Evolutionary conservation across 805 yeast genomes (phyloP).

Genomic region (Metschnikowia anglica): DNA sequence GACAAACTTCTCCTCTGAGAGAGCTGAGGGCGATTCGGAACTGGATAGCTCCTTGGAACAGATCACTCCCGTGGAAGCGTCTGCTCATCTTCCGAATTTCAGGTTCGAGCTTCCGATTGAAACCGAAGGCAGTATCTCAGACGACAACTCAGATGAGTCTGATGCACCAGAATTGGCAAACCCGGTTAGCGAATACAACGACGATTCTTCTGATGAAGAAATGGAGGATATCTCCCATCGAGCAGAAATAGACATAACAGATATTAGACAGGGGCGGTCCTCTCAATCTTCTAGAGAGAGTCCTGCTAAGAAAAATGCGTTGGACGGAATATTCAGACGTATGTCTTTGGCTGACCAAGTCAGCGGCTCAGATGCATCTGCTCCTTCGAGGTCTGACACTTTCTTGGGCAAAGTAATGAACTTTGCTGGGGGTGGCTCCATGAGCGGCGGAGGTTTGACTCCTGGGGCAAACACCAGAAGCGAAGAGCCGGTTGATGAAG

Average conservation of each 20-base stretch:
- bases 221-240: conserved; percentile 1
- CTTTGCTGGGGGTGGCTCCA: conserved; percentile 26
- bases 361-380: conserved; percentile 16
- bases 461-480: conserved; percentile 37
- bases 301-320: conserved; percentile 7
- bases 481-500: conserved; percentile 25
- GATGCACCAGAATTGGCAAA: conserved; percentile 9
- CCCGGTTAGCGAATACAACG: conserved; percentile 15
- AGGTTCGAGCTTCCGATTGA: conserved; percentile 10
- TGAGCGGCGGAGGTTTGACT: conserved; percentile 43
- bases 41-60: conserved; percentile 18
- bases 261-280: conserved; percentile 10
- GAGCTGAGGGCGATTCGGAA: conserved; percentile 15
- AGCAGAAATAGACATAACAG: conserved; percentile 19
- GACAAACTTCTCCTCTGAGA: conserved; percentile 19
- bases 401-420: conserved; percentile 39
- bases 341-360: conserved; percentile 37
- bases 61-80: conserved; percentile 4
- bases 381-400: conserved; percentile 34
- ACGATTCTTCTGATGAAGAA: conserved; percentile 21
- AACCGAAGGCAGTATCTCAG: conserved; percentile 6
- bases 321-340: conserved; percentile 31
- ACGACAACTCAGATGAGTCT: conserved; percentile 8
- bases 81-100: conserved; percentile 18
- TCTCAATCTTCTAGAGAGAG: conserved; percentile 14